A percentile compares a stretch with the other conserved stretches of the same genome.
phyloP scores from a whole-genome alignment of 345 rosid species.

The Linum usitatissimum region DNA sequence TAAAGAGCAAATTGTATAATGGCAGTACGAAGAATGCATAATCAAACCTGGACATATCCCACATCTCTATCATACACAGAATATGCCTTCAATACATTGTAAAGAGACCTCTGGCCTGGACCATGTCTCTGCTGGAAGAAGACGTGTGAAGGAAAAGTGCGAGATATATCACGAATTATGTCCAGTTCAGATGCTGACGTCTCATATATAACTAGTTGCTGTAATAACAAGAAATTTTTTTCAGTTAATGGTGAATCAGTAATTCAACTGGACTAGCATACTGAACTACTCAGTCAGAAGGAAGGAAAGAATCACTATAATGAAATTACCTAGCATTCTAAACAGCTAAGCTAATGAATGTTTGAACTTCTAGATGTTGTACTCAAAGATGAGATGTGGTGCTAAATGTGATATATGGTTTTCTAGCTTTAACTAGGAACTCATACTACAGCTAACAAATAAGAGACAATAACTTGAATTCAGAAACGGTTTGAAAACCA shows the following conservation, averaged over 20 bases:
- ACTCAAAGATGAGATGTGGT: not conserved
- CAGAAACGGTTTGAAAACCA: not conserved
- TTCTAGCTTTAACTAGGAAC: not conserved
- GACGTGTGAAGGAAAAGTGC: slow-evolving; percentile 91
- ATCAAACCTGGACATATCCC: slow-evolving; percentile 88
- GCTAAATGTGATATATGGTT: not conserved
- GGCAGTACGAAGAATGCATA: not conserved
- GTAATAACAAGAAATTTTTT: slow-evolving; percentile 16
- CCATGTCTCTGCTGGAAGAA: slow-evolving; percentile 99
- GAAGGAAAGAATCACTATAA: not conserved
- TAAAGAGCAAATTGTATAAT: slow-evolving; percentile 2
- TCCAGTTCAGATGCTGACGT: slow-evolving; percentile 90
- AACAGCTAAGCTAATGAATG: not conserved
- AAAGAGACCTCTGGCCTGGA: slow-evolving; percentile 93
- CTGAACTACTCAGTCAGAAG: not conserved
- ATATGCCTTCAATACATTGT: slow-evolving; percentile 93
- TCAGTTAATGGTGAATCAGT: not conserved
- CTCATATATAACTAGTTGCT: slow-evolving; percentile 88
- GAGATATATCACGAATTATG: slow-evolving; percentile 86
- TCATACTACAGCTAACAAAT: not conserved
- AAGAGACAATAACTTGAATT: not conserved
- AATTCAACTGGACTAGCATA: not conserved
- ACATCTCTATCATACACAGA: slow-evolving; percentile 92
- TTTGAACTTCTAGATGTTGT: not conserved
- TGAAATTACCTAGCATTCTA: not conserved